Percentiles rank a stretch among this genome's conserved stretches.
phyloP scores from a whole-genome alignment of 2,329 filamentous ascomycete species.

The Penicillium palitans region DNA sequence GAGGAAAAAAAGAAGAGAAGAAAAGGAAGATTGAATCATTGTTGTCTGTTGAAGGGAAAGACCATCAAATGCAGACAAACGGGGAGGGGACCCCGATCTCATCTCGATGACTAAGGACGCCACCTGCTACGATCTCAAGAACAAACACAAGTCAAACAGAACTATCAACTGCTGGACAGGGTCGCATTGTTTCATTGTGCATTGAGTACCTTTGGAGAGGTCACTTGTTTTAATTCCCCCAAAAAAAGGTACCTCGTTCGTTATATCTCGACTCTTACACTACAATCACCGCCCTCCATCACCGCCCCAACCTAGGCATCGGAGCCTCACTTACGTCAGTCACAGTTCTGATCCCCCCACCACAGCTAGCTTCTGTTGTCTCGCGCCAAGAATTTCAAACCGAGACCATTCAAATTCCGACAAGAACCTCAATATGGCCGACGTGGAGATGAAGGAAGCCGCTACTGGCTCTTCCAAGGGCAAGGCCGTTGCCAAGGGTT shows the following conservation, averaged over 20 bases:
- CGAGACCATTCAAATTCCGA: not conserved
- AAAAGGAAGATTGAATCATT: constrained; percentile 7
- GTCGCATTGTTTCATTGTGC: not conserved
- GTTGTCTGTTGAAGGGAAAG: constrained; percentile 17
- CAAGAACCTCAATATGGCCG: constrained; percentile 65
- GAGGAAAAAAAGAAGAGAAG: not conserved
- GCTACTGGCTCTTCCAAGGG: constrained; percentile 51
- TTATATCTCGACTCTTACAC: not conserved
- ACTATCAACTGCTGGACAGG: constrained; percentile 2
- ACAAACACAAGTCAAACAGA: constrained; percentile 25
- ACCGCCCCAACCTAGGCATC: not conserved
- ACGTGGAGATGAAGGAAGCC: constrained; percentile 93
- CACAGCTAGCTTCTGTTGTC: constrained; percentile 8
- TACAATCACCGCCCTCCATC: constrained; percentile 2
- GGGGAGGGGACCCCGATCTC: constrained; percentile 6
- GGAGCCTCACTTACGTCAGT: constrained; percentile 15
- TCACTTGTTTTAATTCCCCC: not conserved
- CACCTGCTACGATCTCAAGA: constrained; percentile 18
- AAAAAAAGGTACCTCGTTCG: not conserved
- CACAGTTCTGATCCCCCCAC: constrained; percentile 12
- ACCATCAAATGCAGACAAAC: constrained; percentile 10
- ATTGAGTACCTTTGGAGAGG: constrained; percentile 10
- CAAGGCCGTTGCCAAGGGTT: constrained; percentile 58
- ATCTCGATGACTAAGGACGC: constrained; percentile 29
- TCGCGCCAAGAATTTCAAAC: constrained; percentile 11